Evolutionary conservation across 2,329 filamentous ascomycete genomes (phyloP).

Genomic region (Fusarium sublunatum): DNA sequence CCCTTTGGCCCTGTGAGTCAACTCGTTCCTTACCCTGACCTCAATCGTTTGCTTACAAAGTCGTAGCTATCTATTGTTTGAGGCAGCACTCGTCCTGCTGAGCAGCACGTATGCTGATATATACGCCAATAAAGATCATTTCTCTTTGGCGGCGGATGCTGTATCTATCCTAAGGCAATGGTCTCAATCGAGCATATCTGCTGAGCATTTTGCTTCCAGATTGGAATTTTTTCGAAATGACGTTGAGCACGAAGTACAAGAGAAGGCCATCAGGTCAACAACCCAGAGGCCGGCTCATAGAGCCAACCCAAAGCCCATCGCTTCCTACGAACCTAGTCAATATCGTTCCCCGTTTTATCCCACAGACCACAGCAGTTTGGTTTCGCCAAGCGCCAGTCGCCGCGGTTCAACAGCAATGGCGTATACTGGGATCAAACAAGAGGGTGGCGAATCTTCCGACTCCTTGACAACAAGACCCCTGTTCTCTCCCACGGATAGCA

Average conservation of each 20-base stretch:
- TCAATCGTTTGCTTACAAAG: neutral
- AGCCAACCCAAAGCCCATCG: constrained; percentile 1
- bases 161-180: constrained; percentile 63
- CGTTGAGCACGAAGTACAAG: constrained; percentile 6
- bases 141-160: constrained; percentile 54
- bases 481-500: neutral
- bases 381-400: constrained; percentile 5
- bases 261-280: neutral
- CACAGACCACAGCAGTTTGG: neutral
- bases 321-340: constrained; percentile 1
- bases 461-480: neutral
- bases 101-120: constrained; percentile 67
- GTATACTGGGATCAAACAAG: neutral
- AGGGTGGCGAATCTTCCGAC: neutral
- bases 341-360: constrained; percentile 12
- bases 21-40: neutral
- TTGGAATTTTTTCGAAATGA: constrained; percentile 58
- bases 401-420: neutral
- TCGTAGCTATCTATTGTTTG: constrained; percentile 67
- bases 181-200: constrained; percentile 61
- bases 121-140: constrained; percentile 58
- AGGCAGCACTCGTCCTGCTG: constrained; percentile 64
- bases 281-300: neutral
- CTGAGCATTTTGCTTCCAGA: constrained; percentile 61
- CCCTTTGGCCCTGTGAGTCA: constrained; percentile 66